These are phyloP conservation scores for Coemansia sp. DNA, from an alignment of 192 early-diverging fungal genomes.

Conservation along the genomic window DNA sequence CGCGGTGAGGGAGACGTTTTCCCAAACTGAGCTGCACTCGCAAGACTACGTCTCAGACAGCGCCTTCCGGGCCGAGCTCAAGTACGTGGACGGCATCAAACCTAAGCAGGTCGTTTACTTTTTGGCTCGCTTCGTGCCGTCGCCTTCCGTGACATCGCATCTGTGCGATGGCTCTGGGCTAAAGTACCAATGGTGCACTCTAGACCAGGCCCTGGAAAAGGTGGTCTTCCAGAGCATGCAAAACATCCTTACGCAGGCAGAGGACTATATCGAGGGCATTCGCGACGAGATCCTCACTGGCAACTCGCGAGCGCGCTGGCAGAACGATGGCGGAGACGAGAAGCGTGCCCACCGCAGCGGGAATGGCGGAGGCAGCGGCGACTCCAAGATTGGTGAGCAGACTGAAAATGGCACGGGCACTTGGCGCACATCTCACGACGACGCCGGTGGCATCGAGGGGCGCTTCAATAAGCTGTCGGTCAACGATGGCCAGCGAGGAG, in stretches of 20 bases:
- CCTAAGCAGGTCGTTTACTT: conserved; percentile 84
- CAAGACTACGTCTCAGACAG: conserved; percentile 74
- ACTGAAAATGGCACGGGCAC: conserved; percentile 7
- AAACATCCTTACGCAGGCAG: conserved; percentile 73
- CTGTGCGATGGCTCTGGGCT: conserved; percentile 63
- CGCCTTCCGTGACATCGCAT: conserved; percentile 61
- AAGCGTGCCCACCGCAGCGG: conserved; percentile 34
- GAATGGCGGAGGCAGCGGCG: too few relatives aligned
- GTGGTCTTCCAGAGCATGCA: conserved; percentile 81
- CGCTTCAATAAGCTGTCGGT: conserved; percentile 27
- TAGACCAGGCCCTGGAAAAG: conserved; percentile 70
- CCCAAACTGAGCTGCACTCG: conserved; percentile 72
- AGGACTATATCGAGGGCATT: conserved; percentile 64
- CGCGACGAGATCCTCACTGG: conserved; percentile 39
- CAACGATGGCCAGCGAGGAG: conserved; percentile 13
- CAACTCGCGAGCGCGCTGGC: conserved; percentile 38
- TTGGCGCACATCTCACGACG: conserved; percentile 29
- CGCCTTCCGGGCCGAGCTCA: conserved; percentile 74
- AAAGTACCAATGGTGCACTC: conserved; percentile 72
- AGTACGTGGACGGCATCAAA: conserved; percentile 79
- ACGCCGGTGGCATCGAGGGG: conserved; percentile 18
- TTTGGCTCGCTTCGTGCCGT: conserved; percentile 70
- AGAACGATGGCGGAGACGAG: conserved; percentile 41
- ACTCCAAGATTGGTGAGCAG: background rate
- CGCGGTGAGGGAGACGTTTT: conserved; percentile 74